Conservation (phyloP, 805 yeast species). For the Candida quercuum region DNA sequence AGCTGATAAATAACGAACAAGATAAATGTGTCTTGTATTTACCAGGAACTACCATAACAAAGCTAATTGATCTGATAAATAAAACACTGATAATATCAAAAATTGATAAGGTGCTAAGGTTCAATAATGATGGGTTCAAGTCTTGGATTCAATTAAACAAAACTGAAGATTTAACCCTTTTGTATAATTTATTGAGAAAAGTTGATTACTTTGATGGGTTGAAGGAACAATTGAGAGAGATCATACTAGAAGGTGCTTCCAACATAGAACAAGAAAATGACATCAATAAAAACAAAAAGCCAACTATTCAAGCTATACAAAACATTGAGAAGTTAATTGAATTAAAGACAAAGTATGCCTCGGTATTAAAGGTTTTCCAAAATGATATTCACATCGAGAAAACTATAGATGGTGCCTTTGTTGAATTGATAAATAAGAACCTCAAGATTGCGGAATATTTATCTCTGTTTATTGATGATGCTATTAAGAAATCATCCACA, state of each 20-base stretch:
- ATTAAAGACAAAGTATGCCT: conserved; percentile 45
- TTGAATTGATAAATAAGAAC: conserved; percentile 52
- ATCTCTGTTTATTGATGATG: conserved; percentile 54
- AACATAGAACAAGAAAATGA: conserved; percentile 53
- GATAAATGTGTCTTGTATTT: conserved; percentile 47
- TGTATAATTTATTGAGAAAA: conserved; percentile 45
- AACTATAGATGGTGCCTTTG: conserved; percentile 55
- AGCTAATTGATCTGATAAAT: conserved; percentile 51
- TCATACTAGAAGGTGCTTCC: conserved; percentile 43
- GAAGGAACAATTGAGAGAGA: conserved; percentile 39
- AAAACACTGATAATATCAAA: conserved; percentile 52
- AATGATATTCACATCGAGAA: conserved; percentile 45
- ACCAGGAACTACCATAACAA: conserved; percentile 49
- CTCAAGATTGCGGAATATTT: conserved; percentile 47
- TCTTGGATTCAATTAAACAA: conserved; percentile 49
- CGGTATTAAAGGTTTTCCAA: conserved; percentile 39
- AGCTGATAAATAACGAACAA: conserved; percentile 59
- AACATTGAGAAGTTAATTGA: too few relatives aligned
- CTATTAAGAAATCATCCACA: conserved; percentile 44
- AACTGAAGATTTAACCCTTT: conserved; percentile 36
- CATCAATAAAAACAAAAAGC: not conserved
- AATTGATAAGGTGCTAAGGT: conserved; percentile 47
- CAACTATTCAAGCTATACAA: too few relatives aligned
- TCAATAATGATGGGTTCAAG: conserved; percentile 51
- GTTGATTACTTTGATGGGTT: conserved; percentile 52